Conservation (phyloP, 352 stramenopile species). For the Halophytophthora batemanensis region DNA sequence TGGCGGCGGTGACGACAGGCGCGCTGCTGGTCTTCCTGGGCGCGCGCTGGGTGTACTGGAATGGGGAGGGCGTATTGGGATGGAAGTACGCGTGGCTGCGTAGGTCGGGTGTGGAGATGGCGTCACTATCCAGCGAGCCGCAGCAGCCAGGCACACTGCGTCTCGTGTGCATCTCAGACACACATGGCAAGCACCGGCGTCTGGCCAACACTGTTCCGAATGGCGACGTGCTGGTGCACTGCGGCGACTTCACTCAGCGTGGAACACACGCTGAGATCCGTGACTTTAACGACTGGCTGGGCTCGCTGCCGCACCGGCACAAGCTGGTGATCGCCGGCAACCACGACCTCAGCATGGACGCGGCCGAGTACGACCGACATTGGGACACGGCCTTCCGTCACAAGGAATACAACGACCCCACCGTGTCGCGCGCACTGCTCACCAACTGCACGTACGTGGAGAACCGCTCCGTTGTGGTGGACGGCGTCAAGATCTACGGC, state of each 20-base stretch:
- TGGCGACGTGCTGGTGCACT: slow-evolving; percentile 88
- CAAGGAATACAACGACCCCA: slow-evolving; percentile 62
- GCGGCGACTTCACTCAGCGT: slow-evolving; percentile 87
- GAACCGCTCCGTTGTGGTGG: slow-evolving; percentile 62
- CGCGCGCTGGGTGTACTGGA: slow-evolving; percentile 59
- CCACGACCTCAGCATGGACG: slow-evolving; percentile 80
- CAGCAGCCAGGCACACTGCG: slow-evolving; percentile 56
- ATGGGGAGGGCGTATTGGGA: slow-evolving; percentile 58
- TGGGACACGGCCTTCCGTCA: slow-evolving; percentile 65
- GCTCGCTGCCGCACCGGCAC: slow-evolving; percentile 61
- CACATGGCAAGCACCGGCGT: slow-evolving; percentile 64
- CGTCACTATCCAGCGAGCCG: slow-evolving; percentile 31
- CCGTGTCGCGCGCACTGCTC: slow-evolving; percentile 43
- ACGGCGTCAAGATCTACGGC: slow-evolving; percentile 73
- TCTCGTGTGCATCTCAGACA: slow-evolving; percentile 83
- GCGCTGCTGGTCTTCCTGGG: slow-evolving; percentile 15
- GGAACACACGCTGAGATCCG: slow-evolving; percentile 65
- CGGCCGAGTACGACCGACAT: slow-evolving; percentile 55
- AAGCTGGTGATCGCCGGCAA: slow-evolving; percentile 84
- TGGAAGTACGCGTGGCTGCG: slow-evolving; percentile 46
- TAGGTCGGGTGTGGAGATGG: slow-evolving; percentile 23
- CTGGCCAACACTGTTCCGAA: slow-evolving; percentile 46
- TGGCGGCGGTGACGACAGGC: slow-evolving; percentile 12
- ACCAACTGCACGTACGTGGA: slow-evolving; percentile 77
- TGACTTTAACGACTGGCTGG: slow-evolving; percentile 80